Conservation (phyloP, 1,139 yeast species). For the Yamadazyma diospyri region DNA sequence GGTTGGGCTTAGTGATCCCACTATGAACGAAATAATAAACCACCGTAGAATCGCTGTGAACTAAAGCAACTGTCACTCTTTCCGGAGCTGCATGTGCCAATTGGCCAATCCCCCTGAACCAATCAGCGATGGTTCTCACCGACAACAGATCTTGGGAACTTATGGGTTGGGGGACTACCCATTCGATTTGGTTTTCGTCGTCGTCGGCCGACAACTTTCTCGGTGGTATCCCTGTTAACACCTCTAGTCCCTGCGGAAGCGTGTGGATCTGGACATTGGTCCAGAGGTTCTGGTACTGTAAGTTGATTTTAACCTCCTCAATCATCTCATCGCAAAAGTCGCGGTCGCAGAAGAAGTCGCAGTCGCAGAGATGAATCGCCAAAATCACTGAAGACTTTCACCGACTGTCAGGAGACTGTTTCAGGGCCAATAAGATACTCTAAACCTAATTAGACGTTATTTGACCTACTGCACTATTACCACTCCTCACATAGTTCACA, state of each 20-base stretch:
- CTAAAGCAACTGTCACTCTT: constrained; percentile 52
- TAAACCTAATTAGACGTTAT: too few relatives aligned
- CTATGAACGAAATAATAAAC: constrained; percentile 63
- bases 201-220: constrained; percentile 24
- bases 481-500: too few relatives aligned
- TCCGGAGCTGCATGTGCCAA: constrained; percentile 22
- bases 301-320: constrained; percentile 32
- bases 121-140: constrained; percentile 24
- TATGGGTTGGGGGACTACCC: constrained; percentile 32
- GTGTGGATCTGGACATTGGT: constrained; percentile 28
- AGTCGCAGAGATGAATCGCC: too few relatives aligned
- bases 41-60: constrained; percentile 63
- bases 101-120: constrained; percentile 26
- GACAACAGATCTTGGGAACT: constrained; percentile 14
- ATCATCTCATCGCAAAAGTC: constrained; percentile 1
- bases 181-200: constrained; percentile 21
- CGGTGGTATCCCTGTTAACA: constrained; percentile 32
- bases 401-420: too few relatives aligned
- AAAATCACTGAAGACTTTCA: too few relatives aligned
- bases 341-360: too few relatives aligned
- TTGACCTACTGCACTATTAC: too few relatives aligned
- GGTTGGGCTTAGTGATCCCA: constrained; percentile 59
- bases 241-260: constrained; percentile 2
- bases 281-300: constrained; percentile 57
- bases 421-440: too few relatives aligned